These are phyloP conservation scores for Termitomyces sp. DNA, from an alignment of 768 basidiomycete genomes.

Conservation along the genomic window DNA sequence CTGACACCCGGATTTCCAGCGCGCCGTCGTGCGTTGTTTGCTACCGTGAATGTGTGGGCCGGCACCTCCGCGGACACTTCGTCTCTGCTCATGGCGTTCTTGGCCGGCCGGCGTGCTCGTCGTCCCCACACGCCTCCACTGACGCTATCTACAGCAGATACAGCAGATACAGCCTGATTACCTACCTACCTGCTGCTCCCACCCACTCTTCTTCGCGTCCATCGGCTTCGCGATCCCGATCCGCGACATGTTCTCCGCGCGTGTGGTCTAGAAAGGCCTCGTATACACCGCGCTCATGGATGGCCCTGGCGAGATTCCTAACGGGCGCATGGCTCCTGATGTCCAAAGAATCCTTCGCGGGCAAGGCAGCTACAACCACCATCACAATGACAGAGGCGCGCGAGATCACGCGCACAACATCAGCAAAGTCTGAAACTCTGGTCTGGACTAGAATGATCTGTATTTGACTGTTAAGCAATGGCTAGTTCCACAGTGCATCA, in stretches of 20 bases:
- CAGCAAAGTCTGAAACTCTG: too few species aligned
- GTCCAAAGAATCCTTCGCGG: background rate
- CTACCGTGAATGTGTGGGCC: too few species aligned
- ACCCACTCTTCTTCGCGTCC: background rate
- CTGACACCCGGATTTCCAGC: too few species aligned
- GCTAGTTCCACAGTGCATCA: too few species aligned
- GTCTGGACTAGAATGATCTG: too few species aligned
- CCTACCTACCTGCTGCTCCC: background rate
- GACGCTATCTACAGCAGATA: background rate
- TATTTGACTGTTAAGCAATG: too few species aligned
- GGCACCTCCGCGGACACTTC: too few species aligned
- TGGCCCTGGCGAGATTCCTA: background rate
- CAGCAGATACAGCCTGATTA: background rate
- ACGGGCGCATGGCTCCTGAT: background rate
- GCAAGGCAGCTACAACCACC: background rate
- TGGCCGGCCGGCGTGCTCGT: too few species aligned
- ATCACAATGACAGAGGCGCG: background rate
- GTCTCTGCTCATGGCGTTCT: too few species aligned
- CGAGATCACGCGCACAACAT: background rate
- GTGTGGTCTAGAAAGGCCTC: background rate
- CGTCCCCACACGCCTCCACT: too few species aligned
- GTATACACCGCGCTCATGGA: background rate
- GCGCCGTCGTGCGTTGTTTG: too few species aligned
- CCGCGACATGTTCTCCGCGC: background rate
- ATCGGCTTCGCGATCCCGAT: background rate